A percentile compares a stretch with the other conserved stretches of the same genome.
Evolutionary conservation across 345 rosid genomes (phyloP).

Genomic region (Tarenaya hassleriana): DNA sequence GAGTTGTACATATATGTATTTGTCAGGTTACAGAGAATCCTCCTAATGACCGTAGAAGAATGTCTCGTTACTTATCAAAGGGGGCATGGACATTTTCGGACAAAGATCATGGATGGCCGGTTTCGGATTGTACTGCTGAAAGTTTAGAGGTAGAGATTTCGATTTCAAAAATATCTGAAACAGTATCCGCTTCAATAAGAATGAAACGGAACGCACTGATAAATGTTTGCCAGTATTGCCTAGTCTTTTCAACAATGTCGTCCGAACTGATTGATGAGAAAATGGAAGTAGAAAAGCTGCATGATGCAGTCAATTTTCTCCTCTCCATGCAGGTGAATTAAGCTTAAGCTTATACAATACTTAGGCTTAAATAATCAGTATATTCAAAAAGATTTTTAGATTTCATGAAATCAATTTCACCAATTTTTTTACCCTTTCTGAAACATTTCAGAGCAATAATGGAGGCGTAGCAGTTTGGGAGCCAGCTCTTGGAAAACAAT

Average conservation of each 20-base stretch:
- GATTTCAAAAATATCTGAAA: too few species aligned
- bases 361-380: too few species aligned
- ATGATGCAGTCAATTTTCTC: conserved; percentile 58
- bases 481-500: conserved; percentile 34
- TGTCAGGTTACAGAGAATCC: conserved; percentile 55
- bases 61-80: conserved; percentile 73
- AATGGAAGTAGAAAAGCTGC: conserved; percentile 33
- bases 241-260: conserved; percentile 19
- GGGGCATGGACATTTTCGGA: conserved; percentile 75
- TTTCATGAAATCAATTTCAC: too few species aligned
- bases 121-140: conserved; percentile 69
- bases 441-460: conserved; percentile 33
- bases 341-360: too few species aligned
- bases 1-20: background rate
- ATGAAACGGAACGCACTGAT: too few species aligned
- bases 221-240: conserved; percentile 12
- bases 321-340: conserved; percentile 55
- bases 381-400: too few species aligned
- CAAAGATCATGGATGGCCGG: conserved; percentile 72
- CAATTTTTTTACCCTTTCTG: too few species aligned
- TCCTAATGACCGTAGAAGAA: conserved; percentile 43
- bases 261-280: conserved; percentile 44
- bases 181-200: too few species aligned
- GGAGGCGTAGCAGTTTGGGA: conserved; percentile 57
- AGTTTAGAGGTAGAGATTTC: conserved; percentile 47